Percentiles rank a stretch among this genome's conserved stretches.
Conservation (phyloP, 148 eudicot species). For the Rheum nobile region DNA sequence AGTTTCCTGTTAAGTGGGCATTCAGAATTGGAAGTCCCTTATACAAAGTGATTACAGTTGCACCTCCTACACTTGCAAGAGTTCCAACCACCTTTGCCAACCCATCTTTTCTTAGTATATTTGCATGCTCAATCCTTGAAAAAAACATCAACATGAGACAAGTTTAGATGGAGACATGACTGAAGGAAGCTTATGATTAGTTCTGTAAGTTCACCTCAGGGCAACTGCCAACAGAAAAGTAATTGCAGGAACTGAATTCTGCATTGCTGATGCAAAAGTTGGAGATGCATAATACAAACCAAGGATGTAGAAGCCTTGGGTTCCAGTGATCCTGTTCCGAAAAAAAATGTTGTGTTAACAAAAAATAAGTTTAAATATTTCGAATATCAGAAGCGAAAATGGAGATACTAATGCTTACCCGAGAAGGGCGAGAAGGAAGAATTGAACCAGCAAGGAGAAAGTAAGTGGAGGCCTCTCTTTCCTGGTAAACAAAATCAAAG, state of each 20-base stretch:
- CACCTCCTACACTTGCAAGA: conserved; percentile 72
- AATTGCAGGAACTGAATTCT: conserved; percentile 79
- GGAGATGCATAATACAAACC: conserved; percentile 75
- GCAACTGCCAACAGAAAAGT: conserved; percentile 58
- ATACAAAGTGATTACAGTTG: conserved; percentile 61
- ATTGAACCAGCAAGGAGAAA: conserved; percentile 48
- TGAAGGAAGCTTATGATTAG: neutral
- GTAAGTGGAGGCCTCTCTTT: conserved; percentile 74
- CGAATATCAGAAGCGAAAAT: neutral
- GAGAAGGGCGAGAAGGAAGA: conserved; percentile 64
- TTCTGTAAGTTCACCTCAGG: conserved; percentile 28
- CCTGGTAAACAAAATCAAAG: conserved; percentile 26
- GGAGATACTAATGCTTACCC: conserved; percentile 27
- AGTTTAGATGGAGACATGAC: neutral
- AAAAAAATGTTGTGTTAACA: neutral
- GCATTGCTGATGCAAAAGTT: conserved; percentile 77
- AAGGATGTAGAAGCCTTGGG: conserved; percentile 68
- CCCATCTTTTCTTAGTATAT: conserved; percentile 46
- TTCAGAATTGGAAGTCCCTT: conserved; percentile 53
- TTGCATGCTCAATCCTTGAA: conserved; percentile 45
- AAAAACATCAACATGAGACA: neutral
- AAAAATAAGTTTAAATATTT: neutral
- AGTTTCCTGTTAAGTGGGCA: neutral
- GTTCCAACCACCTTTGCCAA: conserved; percentile 70
- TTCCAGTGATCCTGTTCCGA: conserved; percentile 58